Conservation (phyloP, 495 filamentous ascomycete genomes). For the Hypoxylon cercidicola region DNA sequence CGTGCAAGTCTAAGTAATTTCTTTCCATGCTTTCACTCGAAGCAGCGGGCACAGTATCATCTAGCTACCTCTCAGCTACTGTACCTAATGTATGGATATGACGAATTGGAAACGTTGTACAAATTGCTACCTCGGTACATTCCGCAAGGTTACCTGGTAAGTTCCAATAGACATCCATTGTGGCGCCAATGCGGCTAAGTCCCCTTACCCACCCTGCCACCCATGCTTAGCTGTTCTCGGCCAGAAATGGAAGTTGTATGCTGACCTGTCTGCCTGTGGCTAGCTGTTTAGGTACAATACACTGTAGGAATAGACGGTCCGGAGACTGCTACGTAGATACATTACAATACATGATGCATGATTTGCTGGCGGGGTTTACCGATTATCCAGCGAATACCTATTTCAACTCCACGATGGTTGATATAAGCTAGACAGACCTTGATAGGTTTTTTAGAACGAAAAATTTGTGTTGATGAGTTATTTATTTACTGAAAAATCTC, state of each 20-base stretch:
- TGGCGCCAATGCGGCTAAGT: background rate
- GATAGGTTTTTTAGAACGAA: no score
- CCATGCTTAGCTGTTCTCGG: background rate
- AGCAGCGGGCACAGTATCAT: no score
- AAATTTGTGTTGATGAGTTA: no score
- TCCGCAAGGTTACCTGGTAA: background rate
- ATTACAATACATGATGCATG: background rate
- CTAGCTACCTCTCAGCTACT: no score
- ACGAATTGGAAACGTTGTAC: no score
- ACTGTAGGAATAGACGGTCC: conserved; percentile 7
- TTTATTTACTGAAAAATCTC: no score
- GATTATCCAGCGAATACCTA: background rate
- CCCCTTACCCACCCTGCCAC: background rate
- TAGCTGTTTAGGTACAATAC: background rate
- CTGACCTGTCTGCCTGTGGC: background rate
- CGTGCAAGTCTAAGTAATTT: background rate
- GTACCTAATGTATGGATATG: no score
- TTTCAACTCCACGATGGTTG: no score
- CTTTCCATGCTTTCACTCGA: no score
- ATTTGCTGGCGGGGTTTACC: background rate
- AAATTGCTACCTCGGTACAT: background rate
- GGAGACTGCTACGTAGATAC: conserved; percentile 8
- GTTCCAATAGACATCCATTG: background rate
- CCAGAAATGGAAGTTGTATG: conserved; percentile 2
- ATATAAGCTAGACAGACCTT: no score